phyloP scores from a whole-genome alignment of 345 rosid species.

The Corymbia maculata region DNA sequence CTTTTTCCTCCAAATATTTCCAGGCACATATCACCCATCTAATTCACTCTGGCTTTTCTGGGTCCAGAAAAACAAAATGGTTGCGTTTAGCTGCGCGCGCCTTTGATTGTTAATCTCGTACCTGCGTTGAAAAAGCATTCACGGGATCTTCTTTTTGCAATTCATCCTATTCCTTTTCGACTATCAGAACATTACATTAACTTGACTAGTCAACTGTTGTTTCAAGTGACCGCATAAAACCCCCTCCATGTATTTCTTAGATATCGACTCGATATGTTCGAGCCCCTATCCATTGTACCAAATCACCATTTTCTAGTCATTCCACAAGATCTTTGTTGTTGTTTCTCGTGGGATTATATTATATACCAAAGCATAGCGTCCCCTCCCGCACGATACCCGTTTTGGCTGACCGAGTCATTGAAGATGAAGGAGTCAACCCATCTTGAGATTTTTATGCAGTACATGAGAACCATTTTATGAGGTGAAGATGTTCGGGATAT shows the following conservation, averaged over 20 bases:
- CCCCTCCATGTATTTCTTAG: not conserved
- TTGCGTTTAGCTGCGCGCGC: not conserved
- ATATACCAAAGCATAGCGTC: not conserved
- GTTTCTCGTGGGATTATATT: not conserved
- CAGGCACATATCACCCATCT: no score
- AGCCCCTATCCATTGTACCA: not conserved
- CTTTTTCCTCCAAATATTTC: no score
- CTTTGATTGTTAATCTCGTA: not conserved
- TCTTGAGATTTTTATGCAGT: not conserved
- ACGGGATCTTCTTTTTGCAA: not conserved
- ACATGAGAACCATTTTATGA: not conserved
- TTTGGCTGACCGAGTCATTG: not conserved
- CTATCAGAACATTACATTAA: not conserved
- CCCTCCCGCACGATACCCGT: not conserved
- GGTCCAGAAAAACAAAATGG: not conserved
- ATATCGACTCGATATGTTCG: not conserved
- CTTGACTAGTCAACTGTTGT: not conserved
- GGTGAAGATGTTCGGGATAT: not conserved
- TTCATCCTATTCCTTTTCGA: not conserved
- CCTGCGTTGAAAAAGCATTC: not conserved
- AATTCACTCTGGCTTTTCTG: no score
- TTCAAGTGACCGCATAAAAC: not conserved
- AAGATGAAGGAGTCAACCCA: not conserved
- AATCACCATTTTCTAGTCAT: not conserved
- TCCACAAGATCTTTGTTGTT: not conserved